These are phyloP conservation scores for Tothia fuscella DNA, from an alignment of 2,329 filamentous ascomycete species.

Conservation along the genomic window DNA sequence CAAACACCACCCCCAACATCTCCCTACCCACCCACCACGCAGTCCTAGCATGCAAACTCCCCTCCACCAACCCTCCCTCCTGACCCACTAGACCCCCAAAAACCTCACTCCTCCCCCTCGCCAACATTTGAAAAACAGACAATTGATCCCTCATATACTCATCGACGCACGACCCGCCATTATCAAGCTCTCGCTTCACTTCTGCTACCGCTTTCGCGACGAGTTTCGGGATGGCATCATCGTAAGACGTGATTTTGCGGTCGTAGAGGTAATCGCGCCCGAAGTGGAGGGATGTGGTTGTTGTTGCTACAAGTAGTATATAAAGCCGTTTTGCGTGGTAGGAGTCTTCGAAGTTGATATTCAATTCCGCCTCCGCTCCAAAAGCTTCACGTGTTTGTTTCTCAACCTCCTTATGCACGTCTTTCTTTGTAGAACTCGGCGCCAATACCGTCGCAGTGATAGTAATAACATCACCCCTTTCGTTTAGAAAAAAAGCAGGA, in stretches of 20 bases:
- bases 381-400: not conserved
- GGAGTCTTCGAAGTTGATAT: slow-evolving; percentile 29
- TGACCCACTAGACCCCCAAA: slow-evolving; percentile 17
- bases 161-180: slow-evolving; percentile 41
- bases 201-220: slow-evolving; percentile 32
- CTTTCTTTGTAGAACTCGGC: slow-evolving; percentile 21
- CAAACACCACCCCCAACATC: slow-evolving; percentile 28
- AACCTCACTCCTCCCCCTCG: slow-evolving; percentile 29
- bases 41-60: slow-evolving; percentile 34
- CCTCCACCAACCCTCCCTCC: slow-evolving; percentile 17
- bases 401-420: slow-evolving; percentile 16
- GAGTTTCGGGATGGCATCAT: slow-evolving; percentile 23
- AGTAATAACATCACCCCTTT: slow-evolving; percentile 18
- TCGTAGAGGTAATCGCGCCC: slow-evolving; percentile 41
- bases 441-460: slow-evolving; percentile 28
- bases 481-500: slow-evolving; percentile 24
- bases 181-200: slow-evolving; percentile 33
- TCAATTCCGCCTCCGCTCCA: slow-evolving; percentile 3
- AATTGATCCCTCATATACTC: slow-evolving; percentile 46
- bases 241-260: slow-evolving; percentile 16
- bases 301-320: slow-evolving; percentile 43
- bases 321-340: slow-evolving; percentile 36
- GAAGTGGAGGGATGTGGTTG: slow-evolving; percentile 34
- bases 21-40: slow-evolving; percentile 32
- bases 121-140: slow-evolving; percentile 47